A percentile compares a stretch with the other conserved stretches of the same genome.
These are phyloP conservation scores for Hypoxylon sp. DNA, from an alignment of 2,329 filamentous ascomycete genomes.

Conservation along the genomic window DNA sequence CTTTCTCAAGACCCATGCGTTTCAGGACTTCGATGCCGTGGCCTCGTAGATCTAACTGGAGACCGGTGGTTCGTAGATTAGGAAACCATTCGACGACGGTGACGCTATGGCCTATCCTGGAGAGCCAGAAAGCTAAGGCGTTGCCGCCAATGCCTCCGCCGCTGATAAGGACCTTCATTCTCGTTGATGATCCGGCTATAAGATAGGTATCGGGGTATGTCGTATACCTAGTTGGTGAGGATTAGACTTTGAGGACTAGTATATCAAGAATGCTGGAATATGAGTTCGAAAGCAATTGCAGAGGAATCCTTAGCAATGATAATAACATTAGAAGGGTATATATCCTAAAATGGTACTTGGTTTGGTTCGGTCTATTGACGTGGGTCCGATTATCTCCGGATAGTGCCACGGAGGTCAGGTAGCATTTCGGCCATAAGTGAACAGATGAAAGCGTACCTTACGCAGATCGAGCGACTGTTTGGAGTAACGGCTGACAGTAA, in stretches of 20 bases:
- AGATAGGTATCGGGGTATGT: no score
- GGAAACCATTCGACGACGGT: constrained; percentile 54
- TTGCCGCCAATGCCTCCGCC: constrained; percentile 51
- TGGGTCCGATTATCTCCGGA: constrained; percentile 23
- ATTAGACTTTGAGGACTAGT: no score
- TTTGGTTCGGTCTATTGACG: constrained; percentile 5
- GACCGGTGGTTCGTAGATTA: constrained; percentile 55
- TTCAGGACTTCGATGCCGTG: constrained; percentile 59
- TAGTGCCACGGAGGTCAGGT: neutral
- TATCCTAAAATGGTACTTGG: no score
- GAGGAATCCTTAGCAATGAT: no score
- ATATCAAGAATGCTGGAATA: no score
- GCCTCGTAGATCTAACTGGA: constrained; percentile 63
- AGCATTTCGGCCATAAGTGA: constrained; percentile 27
- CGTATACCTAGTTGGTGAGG: no score
- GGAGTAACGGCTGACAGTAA: no score
- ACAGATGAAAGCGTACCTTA: no score
- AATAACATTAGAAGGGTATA: no score
- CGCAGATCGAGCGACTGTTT: no score
- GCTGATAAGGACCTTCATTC: constrained; percentile 48
- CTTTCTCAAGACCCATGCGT: constrained; percentile 59
- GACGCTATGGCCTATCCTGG: constrained; percentile 48
- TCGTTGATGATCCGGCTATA: no score
- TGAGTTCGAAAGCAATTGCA: neutral
- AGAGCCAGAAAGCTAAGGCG: constrained; percentile 60